These are phyloP conservation scores for Scenedesmus sp. DNA, from an alignment of 163 green algal genomes.

Conservation along the genomic window DNA sequence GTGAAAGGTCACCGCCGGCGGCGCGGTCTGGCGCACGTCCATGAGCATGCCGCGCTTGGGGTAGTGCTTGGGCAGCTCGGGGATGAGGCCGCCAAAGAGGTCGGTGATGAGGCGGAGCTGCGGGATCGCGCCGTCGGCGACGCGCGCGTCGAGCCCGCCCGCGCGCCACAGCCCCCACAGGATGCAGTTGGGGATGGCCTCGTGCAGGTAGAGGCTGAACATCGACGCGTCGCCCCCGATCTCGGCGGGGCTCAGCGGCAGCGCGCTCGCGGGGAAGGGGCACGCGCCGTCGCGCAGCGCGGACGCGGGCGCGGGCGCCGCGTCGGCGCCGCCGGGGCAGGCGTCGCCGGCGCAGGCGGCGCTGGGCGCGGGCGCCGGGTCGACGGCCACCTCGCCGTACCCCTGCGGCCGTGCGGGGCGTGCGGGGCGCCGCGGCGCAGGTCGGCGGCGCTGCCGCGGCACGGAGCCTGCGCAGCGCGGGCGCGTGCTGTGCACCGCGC, in stretches of 20 bases:
- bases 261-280: constrained; percentile 31
- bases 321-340: constrained; percentile 12
- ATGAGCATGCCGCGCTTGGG: constrained; percentile 34
- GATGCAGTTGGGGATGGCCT: constrained; percentile 41
- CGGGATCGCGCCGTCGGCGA: constrained; percentile 37
- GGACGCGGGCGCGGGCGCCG: neutral
- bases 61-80: constrained; percentile 42
- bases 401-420: constrained; percentile 6
- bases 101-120: constrained; percentile 39
- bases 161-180: constrained; percentile 34
- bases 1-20: constrained; percentile 11
- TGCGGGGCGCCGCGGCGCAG: no score
- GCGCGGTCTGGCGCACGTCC: constrained; percentile 12
- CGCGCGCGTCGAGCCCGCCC: neutral
- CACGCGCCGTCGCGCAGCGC: neutral
- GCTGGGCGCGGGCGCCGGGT: neutral
- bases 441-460: no score
- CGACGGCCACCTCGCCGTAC: constrained; percentile 24
- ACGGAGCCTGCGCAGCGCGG: no score
- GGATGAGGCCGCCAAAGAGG: constrained; percentile 44
- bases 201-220: constrained; percentile 39
- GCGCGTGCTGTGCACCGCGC: no score
- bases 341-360: neutral
- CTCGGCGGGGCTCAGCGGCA: constrained; percentile 29
- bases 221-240: constrained; percentile 31